Evolutionary conservation across 352 stramenopile species (phyloP).

Genomic region (Phytophthora cactorum): DNA sequence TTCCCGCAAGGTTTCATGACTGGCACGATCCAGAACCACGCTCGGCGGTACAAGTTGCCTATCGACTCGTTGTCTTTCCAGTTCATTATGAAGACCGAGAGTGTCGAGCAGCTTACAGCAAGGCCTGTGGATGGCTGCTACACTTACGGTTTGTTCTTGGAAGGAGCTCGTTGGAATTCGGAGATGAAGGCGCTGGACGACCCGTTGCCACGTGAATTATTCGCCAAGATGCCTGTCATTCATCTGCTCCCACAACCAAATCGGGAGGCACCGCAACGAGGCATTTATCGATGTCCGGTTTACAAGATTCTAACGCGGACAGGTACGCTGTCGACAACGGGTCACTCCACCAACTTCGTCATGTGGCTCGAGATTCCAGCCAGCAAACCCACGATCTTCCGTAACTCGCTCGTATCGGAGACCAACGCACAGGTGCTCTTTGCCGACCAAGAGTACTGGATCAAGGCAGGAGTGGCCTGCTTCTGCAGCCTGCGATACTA

Average conservation of each 20-base stretch:
- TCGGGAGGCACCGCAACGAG: constrained; percentile 68
- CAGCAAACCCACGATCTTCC: constrained; percentile 77
- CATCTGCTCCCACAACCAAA: constrained; percentile 87
- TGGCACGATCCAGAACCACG: constrained; percentile 93
- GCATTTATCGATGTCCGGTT: constrained; percentile 94
- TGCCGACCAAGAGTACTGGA: constrained; percentile 95
- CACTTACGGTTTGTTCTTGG: constrained; percentile 46
- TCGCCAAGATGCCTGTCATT: constrained; percentile 92
- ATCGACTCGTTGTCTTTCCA: constrained; percentile 89
- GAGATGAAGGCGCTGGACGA: constrained; percentile 81
- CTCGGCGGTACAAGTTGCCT: constrained; percentile 79
- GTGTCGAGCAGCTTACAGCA: constrained; percentile 46
- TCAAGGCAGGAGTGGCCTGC: constrained; percentile 94
- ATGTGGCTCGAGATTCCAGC: constrained; percentile 97
- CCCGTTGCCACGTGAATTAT: constrained; percentile 92
- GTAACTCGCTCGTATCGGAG: constrained; percentile 92
- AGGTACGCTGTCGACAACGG: constrained; percentile 48
- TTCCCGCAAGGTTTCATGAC: constrained; percentile 95
- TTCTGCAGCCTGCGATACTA: constrained; percentile 95
- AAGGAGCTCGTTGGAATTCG: constrained; percentile 49
- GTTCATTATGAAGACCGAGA: constrained; percentile 74
- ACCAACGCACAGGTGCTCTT: constrained; percentile 92
- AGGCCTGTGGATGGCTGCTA: constrained; percentile 43
- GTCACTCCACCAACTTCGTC: constrained; percentile 90
- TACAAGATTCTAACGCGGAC: constrained; percentile 96